Evolutionary conservation across 768 basidiomycete genomes (phyloP).

Genomic region (Boletus coccyginus): DNA sequence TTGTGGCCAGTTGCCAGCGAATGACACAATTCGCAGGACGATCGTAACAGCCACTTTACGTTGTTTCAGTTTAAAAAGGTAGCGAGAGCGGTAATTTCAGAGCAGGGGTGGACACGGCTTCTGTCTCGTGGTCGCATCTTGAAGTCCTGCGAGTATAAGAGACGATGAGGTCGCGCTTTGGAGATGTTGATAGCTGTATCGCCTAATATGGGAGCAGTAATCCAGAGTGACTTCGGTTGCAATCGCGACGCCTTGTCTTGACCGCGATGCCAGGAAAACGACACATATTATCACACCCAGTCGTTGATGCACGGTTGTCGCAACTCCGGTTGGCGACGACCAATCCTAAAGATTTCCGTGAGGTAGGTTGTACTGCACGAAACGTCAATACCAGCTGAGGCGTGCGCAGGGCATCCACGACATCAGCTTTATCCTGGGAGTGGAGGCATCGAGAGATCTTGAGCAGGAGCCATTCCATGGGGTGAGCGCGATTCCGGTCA

Average conservation of each 20-base stretch:
- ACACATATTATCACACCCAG: constrained; percentile 63
- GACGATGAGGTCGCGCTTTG: constrained; percentile 52
- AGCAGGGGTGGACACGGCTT: constrained; percentile 61
- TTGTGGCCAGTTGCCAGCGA: not conserved
- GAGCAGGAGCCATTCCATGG: constrained; percentile 61
- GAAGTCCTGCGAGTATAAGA: constrained; percentile 92
- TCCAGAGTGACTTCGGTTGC: not conserved
- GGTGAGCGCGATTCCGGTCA: constrained; percentile 41
- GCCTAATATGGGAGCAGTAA: not conserved
- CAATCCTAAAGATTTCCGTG: constrained; percentile 72
- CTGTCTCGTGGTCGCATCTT: constrained; percentile 54
- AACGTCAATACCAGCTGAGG: constrained; percentile 2
- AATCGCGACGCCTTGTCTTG: not conserved
- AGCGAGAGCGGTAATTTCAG: constrained; percentile 41
- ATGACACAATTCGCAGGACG: constrained; percentile 50
- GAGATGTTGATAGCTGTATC: not conserved
- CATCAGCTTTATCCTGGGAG: constrained; percentile 75
- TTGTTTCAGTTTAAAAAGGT: constrained; percentile 78
- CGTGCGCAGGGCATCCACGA: constrained; percentile 60
- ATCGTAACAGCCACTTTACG: constrained; percentile 80
- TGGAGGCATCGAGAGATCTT: constrained; percentile 74
- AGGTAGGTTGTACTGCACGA: constrained; percentile 42
- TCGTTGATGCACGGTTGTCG: constrained; percentile 72
- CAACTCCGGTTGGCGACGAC: constrained; percentile 63
- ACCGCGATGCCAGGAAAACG: constrained; percentile 35